Evolutionary conservation across 768 basidiomycete genomes (phyloP).

Genomic region (Mycena maculata): DNA sequence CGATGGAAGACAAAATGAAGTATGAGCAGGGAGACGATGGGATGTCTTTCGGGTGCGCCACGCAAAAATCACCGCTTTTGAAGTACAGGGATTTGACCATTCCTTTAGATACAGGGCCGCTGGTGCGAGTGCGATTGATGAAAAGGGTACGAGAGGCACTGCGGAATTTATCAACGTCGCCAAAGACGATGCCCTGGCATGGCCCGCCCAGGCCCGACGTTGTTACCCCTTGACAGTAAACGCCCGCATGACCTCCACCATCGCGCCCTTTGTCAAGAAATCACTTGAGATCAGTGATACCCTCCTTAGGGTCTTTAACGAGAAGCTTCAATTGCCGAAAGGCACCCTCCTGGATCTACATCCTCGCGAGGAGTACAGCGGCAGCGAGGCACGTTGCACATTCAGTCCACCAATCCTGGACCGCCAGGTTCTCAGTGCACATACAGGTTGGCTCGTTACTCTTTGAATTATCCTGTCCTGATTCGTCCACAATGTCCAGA

Average conservation of each 20-base stretch:
- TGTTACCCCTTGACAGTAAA: slow-evolving; percentile 56
- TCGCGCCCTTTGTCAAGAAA: slow-evolving; percentile 39
- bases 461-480: too few relatives aligned
- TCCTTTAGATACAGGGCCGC: slow-evolving; percentile 62
- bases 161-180: slow-evolving; percentile 61
- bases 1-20: slow-evolving; percentile 55
- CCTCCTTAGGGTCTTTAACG: slow-evolving; percentile 55
- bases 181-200: slow-evolving; percentile 62
- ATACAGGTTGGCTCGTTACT: too few relatives aligned
- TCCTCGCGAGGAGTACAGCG: slow-evolving; percentile 47
- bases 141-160: slow-evolving; percentile 55
- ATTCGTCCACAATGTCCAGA: too few relatives aligned
- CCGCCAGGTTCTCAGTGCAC: too few relatives aligned
- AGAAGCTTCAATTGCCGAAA: slow-evolving; percentile 52
- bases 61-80: slow-evolving; percentile 6
- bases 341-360: slow-evolving; percentile 54
- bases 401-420: slow-evolving; percentile 45
- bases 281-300: slow-evolving; percentile 50
- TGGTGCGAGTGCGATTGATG: slow-evolving; percentile 58
- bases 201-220: slow-evolving; percentile 53
- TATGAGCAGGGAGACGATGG: slow-evolving; percentile 57
- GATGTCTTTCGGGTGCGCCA: slow-evolving; percentile 51
- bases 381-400: slow-evolving; percentile 57
- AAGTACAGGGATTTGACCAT: slow-evolving; percentile 43
- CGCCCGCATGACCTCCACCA: slow-evolving; percentile 49